Evolutionary conservation across 2,329 filamentous ascomycete species (phyloP), one percentile per base, ranked within the genome.

Genomic region (Stenocarpella maydis): DNA sequence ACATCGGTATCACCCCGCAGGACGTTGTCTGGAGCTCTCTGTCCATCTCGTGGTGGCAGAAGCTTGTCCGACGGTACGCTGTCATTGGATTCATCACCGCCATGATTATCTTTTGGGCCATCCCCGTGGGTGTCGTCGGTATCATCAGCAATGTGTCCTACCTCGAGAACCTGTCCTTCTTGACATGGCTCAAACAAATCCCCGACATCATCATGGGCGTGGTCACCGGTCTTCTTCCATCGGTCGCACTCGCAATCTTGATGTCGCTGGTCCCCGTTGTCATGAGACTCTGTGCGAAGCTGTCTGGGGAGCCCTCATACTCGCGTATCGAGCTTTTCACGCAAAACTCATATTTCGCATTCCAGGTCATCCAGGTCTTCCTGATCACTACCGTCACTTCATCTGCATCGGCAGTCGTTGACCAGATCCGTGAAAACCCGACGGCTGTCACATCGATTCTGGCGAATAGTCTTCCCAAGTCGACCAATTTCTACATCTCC

Each of bases 401-500:
- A 19, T 91, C 94, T 1, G 95, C 95, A 12, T 89, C 93, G 3
- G 87, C 91, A 8, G 89, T 93, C 0, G 85, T 90, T 1, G 81
- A 86, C 28, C 75, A 88, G 24, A 90, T 97, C 58, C 82, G 90
- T 17, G 47, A 89, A 0, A 74, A 93, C 4, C 94, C 94, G 0
- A 78, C 82, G 2, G 81, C 81, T 0, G 87, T 89, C 8, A 88
- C 93, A 0, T 81, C 78, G 0, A 80, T 97, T 47, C 85, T 97
- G 4, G 91, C 94, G 0, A 76, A 84, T 19, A 91, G 92, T 69
- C 84, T 99, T 7, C 96, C 96, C 21, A 90, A 88, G 68, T 90
- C 94, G 0, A 95, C 94, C 71, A 98, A 97, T 81, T 97, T 98
- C 77, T 99, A 98, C 80, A 91, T 98, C 24, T 93, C 92, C 0